A percentile compares a stretch with the other conserved stretches of the same genome.
phyloP scores from a whole-genome alignment of 495 filamentous ascomycete genomes.

The Talaromyces adpressus region DNA sequence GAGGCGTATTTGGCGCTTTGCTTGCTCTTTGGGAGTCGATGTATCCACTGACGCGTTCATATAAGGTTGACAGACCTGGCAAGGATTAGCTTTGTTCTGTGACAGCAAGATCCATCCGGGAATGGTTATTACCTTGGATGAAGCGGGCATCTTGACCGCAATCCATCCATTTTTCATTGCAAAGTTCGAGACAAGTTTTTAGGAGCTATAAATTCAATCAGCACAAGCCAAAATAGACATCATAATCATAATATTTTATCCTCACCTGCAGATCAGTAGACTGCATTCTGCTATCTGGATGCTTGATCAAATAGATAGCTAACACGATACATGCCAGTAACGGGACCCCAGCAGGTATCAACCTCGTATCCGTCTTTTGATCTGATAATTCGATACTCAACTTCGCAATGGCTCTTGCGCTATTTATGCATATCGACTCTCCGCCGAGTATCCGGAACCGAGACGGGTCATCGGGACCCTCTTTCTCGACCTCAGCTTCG shows the following conservation, averaged over 20 bases:
- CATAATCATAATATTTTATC: background rate
- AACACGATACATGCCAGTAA: slow-evolving; percentile 5
- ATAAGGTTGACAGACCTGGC: background rate
- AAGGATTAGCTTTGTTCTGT: background rate
- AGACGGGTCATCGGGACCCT: slow-evolving; percentile 2
- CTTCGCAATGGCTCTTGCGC: slow-evolving; percentile 2
- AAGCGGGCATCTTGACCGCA: slow-evolving; percentile 1
- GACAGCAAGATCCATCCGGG: too few relatives aligned
- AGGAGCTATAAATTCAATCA: background rate
- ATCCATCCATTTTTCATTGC: slow-evolving; percentile 6
- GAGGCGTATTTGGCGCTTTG: background rate
- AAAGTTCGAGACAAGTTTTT: slow-evolving; percentile 2
- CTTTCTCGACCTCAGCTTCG: slow-evolving; percentile 2
- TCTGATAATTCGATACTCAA: slow-evolving; percentile 3
- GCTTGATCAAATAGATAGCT: slow-evolving; percentile 1
- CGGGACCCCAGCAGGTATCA: slow-evolving; percentile 3
- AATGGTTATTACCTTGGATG: background rate
- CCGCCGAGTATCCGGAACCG: slow-evolving; percentile 3
- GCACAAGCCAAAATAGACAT: background rate
- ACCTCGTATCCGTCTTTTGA: background rate
- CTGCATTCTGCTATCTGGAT: slow-evolving; percentile 7
- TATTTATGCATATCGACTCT: slow-evolving; percentile 1
- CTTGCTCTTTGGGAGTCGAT: background rate
- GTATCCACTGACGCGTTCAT: slow-evolving; percentile 1
- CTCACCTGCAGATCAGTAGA: background rate